These are phyloP conservation scores for Globisporangium orthogonon DNA, from an alignment of 352 stramenopile species.

Conservation along the genomic window DNA sequence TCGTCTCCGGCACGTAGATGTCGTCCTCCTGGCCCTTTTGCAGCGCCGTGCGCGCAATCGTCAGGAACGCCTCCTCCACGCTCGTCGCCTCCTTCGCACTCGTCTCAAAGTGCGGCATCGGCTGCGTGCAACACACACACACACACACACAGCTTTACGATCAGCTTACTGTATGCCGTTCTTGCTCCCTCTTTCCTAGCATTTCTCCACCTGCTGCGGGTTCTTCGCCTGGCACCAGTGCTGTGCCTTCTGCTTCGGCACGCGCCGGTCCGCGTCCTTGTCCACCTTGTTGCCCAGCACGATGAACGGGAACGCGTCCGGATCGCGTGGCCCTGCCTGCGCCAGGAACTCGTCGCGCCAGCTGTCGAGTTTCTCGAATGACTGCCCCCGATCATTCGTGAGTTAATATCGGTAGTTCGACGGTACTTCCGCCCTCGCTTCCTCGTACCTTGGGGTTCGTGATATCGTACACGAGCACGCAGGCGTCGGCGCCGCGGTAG, in stretches of 20 bases:
- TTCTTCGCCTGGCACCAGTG: constrained; percentile 92
- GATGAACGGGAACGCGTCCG: constrained; percentile 96
- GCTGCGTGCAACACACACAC: constrained; percentile 20
- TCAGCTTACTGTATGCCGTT: no score
- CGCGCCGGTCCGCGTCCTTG: constrained; percentile 85
- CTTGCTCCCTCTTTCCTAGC: no score
- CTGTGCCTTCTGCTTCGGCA: constrained; percentile 87
- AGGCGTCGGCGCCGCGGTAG: constrained; percentile 97
- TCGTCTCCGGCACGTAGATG: constrained; percentile 85
- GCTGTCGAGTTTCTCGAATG: constrained; percentile 96
- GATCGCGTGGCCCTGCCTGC: constrained; percentile 86
- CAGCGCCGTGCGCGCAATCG: constrained; percentile 87
- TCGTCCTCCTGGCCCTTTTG: constrained; percentile 84
- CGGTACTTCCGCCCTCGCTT: no score
- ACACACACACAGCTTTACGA: not conserved
- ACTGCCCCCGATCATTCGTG: constrained; percentile 31
- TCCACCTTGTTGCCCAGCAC: constrained; percentile 99
- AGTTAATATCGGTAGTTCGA: no score
- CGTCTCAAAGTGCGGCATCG: constrained; percentile 96
- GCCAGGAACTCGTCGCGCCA: constrained; percentile 97
- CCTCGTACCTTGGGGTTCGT: constrained; percentile 90
- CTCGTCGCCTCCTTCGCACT: constrained; percentile 96
- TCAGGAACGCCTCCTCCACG: constrained; percentile 96
- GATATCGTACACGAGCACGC: constrained; percentile 98
- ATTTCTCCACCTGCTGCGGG: constrained; percentile 25